Percentiles rank a stretch among this genome's conserved stretches.
phyloP scores from a whole-genome alignment of 208 protist species.

The Trypanosoma lewisi region DNA sequence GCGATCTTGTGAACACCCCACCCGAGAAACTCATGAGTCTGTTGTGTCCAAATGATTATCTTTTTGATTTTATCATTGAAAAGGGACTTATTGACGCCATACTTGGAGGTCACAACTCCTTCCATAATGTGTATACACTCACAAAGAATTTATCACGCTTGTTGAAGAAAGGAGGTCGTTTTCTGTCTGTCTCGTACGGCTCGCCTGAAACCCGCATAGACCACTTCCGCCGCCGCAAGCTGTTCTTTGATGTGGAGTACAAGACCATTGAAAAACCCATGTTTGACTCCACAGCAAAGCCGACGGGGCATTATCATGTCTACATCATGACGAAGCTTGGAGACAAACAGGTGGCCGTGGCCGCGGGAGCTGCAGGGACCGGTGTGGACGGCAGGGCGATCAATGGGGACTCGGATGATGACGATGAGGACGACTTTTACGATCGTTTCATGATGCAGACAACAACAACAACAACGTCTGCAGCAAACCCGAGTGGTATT shows the following conservation, averaged over 20 bases:
- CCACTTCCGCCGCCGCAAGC: conserved; percentile 85
- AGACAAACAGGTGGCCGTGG: conserved; percentile 32
- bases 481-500: neutral
- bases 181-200: conserved; percentile 87
- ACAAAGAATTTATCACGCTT: conserved; percentile 88
- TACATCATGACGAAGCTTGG: conserved; percentile 89
- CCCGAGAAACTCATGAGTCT: conserved; percentile 74
- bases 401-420: conserved; percentile 51
- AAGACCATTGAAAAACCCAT: conserved; percentile 85
- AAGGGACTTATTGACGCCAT: conserved; percentile 87
- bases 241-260: conserved; percentile 88
- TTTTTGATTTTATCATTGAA: conserved; percentile 90
- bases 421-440: conserved; percentile 92
- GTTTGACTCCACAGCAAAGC: conserved; percentile 70
- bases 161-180: conserved; percentile 86
- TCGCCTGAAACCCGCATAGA: conserved; percentile 87
- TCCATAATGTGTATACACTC: conserved; percentile 84
- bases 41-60: conserved; percentile 75
- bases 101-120: conserved; percentile 86
- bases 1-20: conserved; percentile 73
- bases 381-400: conserved; percentile 14
- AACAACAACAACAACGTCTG: conserved; percentile 22
- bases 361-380: conserved; percentile 34
- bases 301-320: conserved; percentile 86
- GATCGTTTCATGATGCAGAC: conserved; percentile 91